Evolutionary conservation across 495 filamentous ascomycete genomes (phyloP).

Genomic region (Antarctomyces pellizariae): DNA sequence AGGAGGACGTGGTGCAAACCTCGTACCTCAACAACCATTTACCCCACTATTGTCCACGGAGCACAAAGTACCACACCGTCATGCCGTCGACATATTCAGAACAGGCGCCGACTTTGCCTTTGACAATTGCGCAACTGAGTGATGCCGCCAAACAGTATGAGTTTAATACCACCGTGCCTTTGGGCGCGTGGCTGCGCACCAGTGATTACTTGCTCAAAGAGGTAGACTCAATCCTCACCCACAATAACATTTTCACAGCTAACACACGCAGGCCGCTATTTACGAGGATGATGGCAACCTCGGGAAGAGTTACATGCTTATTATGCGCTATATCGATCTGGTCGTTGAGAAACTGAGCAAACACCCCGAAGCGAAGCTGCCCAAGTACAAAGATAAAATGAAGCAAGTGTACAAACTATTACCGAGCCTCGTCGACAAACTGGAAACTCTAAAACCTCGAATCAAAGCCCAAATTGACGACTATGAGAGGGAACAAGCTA

Average conservation of each 20-base stretch:
- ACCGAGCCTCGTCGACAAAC: constrained; percentile 20
- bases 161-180: constrained; percentile 49
- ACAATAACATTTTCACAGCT: constrained; percentile 1
- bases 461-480: constrained; percentile 43
- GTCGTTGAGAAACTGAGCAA: constrained; percentile 32
- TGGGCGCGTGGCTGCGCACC: constrained; percentile 65
- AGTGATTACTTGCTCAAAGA: constrained; percentile 57
- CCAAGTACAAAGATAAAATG: constrained; percentile 15
- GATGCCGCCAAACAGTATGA: too few species aligned
- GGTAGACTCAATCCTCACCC: constrained; percentile 21
- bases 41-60: too few species aligned
- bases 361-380: constrained; percentile 32
- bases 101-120: too few species aligned
- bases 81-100: too few species aligned
- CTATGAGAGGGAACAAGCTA: too few species aligned
- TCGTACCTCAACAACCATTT: too few species aligned
- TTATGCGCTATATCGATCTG: constrained; percentile 60
- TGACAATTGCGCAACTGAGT: too few species aligned
- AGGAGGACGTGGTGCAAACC: too few species aligned
- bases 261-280: constrained; percentile 33
- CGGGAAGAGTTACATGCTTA: constrained; percentile 65
- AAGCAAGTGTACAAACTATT: constrained; percentile 7
- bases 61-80: too few species aligned
- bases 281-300: constrained; percentile 73
- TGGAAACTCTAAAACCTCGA: constrained; percentile 42